phyloP scores from a whole-genome alignment of 169 alveolate genomes.

The Plasmodium relictum region DNA sequence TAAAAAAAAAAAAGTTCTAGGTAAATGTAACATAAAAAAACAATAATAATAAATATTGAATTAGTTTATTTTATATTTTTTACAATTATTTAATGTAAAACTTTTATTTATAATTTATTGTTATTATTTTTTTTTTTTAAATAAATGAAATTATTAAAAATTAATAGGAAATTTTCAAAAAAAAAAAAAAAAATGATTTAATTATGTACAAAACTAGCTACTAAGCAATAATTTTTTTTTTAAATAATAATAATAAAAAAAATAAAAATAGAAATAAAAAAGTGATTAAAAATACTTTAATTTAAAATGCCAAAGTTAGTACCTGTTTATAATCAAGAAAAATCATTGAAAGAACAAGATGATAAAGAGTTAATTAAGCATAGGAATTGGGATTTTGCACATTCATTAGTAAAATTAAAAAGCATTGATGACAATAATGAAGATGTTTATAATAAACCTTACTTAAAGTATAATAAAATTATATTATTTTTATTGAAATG shows the following conservation, averaged over 20 bases:
- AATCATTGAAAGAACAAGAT: constrained; percentile 52
- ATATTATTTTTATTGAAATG: neutral
- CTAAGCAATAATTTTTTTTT: no score
- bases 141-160: no score
- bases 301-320: constrained; percentile 42
- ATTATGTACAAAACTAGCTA: neutral
- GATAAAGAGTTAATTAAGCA: constrained; percentile 40
- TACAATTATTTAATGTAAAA: no score
- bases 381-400: constrained; percentile 48
- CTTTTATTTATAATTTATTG: no score
- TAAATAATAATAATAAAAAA: neutral
- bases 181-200: neutral
- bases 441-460: constrained; percentile 19
- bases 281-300: neutral
- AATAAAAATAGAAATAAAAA: neutral
- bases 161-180: no score
- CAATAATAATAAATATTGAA: no score
- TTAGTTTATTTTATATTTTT: no score
- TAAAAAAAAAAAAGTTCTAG: no score
- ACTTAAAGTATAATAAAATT: constrained; percentile 17
- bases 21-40: no score
- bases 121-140: no score
- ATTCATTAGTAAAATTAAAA: constrained; percentile 26
- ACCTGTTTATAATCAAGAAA: constrained; percentile 68
- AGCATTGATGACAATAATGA: neutral